Evolutionary conservation across 1,139 yeast genomes (phyloP).

Genomic region (Yamadazyma sp.): DNA sequence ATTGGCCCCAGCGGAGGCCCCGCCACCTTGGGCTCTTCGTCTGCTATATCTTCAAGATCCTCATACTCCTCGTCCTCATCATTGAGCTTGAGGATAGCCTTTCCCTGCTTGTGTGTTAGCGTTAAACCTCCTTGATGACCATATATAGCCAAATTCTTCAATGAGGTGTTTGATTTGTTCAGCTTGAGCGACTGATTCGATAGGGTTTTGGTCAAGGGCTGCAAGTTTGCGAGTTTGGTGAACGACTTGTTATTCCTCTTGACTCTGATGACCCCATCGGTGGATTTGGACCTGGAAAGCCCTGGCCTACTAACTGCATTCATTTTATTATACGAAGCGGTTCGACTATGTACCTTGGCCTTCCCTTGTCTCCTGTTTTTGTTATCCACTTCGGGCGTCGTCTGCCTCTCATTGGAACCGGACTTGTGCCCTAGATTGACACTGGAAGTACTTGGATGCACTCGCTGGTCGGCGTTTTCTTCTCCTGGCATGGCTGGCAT

Average conservation of each 20-base stretch:
- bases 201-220: conserved; percentile 41
- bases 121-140: conserved; percentile 29
- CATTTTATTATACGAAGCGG: conserved; percentile 32
- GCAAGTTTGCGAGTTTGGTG: conserved; percentile 37
- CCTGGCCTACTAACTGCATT: conserved; percentile 25
- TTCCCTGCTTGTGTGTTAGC: conserved; percentile 39
- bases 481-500: neutral
- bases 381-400: conserved; percentile 5
- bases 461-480: conserved; percentile 1
- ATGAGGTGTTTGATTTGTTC: conserved; percentile 35
- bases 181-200: conserved; percentile 32
- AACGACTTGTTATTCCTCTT: conserved; percentile 40
- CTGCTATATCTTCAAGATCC: conserved; percentile 22
- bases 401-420: neutral
- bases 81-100: conserved; percentile 41
- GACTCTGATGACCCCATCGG: conserved; percentile 38
- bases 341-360: conserved; percentile 27
- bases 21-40: neutral
- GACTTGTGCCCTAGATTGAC: neutral
- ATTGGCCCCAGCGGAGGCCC: neutral
- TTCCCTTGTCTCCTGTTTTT: conserved; percentile 8
- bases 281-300: conserved; percentile 42
- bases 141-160: conserved; percentile 28
- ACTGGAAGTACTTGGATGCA: neutral
- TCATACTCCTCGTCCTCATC: conserved; percentile 34